Evolutionary conservation across 108 stramenopile species (phyloP).

Genomic region (Skeletonema menzelii): DNA sequence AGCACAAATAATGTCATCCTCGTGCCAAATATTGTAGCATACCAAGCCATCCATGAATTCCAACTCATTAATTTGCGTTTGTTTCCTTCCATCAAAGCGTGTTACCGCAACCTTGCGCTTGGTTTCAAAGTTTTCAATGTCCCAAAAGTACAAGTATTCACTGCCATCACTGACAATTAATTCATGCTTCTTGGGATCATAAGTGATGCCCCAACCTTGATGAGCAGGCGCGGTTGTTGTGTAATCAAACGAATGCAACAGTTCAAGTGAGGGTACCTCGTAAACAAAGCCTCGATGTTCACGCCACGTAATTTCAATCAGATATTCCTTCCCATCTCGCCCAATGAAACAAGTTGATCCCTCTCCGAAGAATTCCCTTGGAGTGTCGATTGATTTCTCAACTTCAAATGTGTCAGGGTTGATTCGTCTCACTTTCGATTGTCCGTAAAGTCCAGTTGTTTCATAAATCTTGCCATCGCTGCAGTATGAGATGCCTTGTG

Average conservation of each 20-base stretch:
- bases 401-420: conserved; percentile 66
- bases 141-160: conserved; percentile 74
- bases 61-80: conserved; percentile 74
- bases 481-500: conserved; percentile 84
- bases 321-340: conserved; percentile 26
- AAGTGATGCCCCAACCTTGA: conserved; percentile 89
- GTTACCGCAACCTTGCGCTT: conserved; percentile 57
- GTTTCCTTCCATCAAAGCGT: conserved; percentile 49
- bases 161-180: conserved; percentile 85
- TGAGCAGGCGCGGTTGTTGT: conserved; percentile 49
- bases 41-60: conserved; percentile 82
- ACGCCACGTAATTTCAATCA: conserved; percentile 81
- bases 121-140: conserved; percentile 48
- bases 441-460: conserved; percentile 67
- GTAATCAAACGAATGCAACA: conserved; percentile 50
- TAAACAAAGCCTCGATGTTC: conserved; percentile 73
- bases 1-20: conserved; percentile 77
- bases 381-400: conserved; percentile 47
- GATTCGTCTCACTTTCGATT: conserved; percentile 65
- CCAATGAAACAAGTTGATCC: conserved; percentile 66
- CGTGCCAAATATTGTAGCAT: conserved; percentile 84
- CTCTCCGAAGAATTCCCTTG: conserved; percentile 68
- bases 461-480: conserved; percentile 67
- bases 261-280: conserved; percentile 58
- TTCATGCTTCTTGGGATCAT: conserved; percentile 57